Evolutionary conservation across 2,329 filamentous ascomycete genomes (phyloP), one percentile per base, ranked within the genome.

Genomic region (Alternaria viburni): DNA sequence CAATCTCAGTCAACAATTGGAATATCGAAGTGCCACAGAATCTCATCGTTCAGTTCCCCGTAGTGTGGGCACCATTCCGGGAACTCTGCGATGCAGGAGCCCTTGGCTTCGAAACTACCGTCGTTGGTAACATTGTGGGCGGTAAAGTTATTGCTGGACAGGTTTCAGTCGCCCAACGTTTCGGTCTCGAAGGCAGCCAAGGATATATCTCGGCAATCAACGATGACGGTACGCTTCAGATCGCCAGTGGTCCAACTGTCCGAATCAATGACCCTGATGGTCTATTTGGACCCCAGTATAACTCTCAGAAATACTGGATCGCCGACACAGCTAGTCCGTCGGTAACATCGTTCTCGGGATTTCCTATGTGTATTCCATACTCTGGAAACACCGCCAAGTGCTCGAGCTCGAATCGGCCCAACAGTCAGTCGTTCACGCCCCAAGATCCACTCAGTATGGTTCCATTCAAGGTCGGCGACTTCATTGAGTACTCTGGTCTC

Each of bases 281-380:
- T 3, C 76, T 82, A 6, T 85, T 82, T 9, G 69, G 59, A n/a
- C 76, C 78, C 5, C 55, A 64, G 17, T 52, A 65, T 10, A 54
- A 67, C 7, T 21, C 59, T 5, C 45, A 62, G 9, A 82, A 82
- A 0, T 80, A 81, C 60, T 85, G 84, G 73, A 82, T 83, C 0
- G 82, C 83, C 1, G 84, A 86, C 64, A 83, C 84, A 57, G 75
- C 81, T 60, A 86, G 81, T 61, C 84, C 84, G 0, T 82, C 80
- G 54, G 79, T 86, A 57, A 80, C 78, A 3, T 81, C 83, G 2
- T 86, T 84, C 71, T 82, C 81, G 12, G 84, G 84, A 0, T 86
- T 85, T 54, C 84, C 84, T 2, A 86, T 86, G 84, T 86, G 84
- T 59, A 81, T 86, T 17, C 84, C 83, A 0, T 77, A 84, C 15